A percentile compares a stretch with the other conserved stretches of the same genome.
phyloP scores from a whole-genome alignment of 1,139 yeast species.

The Schwanniomyces etchellsii region DNA sequence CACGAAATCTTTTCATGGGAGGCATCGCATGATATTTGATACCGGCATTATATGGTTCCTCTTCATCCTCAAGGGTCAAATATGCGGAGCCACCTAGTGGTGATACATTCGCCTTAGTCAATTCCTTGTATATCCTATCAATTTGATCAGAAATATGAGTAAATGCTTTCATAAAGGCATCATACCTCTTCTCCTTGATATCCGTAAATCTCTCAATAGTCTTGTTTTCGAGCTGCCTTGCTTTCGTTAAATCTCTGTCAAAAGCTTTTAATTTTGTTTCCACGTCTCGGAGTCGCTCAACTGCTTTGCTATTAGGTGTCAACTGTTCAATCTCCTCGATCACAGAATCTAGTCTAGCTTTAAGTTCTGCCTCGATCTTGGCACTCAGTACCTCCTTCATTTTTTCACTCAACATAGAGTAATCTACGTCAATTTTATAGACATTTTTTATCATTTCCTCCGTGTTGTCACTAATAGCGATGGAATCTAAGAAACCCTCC shows the following conservation, averaged over 20 bases:
- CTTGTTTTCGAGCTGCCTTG: constrained; percentile 57
- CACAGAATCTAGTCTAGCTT: constrained; percentile 23
- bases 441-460: constrained; percentile 36
- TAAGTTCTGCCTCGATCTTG: constrained; percentile 47
- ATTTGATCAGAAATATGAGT: constrained; percentile 68
- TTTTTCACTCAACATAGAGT: constrained; percentile 39
- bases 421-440: constrained; percentile 54
- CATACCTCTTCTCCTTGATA: constrained; percentile 55
- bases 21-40: constrained; percentile 94
- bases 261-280: constrained; percentile 54
- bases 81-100: constrained; percentile 93
- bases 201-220: constrained; percentile 53
- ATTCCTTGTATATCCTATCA: constrained; percentile 80
- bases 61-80: constrained; percentile 80
- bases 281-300: constrained; percentile 69
- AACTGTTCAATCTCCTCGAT: constrained; percentile 50
- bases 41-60: constrained; percentile 81
- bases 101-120: constrained; percentile 63
- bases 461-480: constrained; percentile 39
- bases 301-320: constrained; percentile 78
- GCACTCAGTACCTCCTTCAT: constrained; percentile 31
- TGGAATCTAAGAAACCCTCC: constrained; percentile 50
- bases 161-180: constrained; percentile 65
- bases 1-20: constrained; percentile 89
- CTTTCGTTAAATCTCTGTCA: constrained; percentile 59